A percentile compares a stretch with the other conserved stretches of the same genome.
These are phyloP conservation scores for Cladosporium halotolerans DNA, from an alignment of 2,329 filamentous ascomycete species.

Conservation along the genomic window DNA sequence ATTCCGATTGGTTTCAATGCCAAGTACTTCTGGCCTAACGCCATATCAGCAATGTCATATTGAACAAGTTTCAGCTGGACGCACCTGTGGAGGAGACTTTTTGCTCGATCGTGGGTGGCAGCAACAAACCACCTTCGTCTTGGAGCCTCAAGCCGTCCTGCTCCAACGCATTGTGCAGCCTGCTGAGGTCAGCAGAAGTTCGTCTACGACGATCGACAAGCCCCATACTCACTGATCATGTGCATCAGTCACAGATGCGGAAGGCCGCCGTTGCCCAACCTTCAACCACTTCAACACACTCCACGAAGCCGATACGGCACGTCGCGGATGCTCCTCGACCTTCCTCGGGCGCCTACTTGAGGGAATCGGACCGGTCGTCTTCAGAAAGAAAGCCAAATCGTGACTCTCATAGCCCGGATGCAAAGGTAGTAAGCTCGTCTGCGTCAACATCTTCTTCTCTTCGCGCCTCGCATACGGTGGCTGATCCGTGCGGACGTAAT, in stretches of 20 bases:
- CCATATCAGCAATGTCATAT: constrained; percentile 7
- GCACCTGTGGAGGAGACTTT: constrained; percentile 31
- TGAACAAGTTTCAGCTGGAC: constrained; percentile 7
- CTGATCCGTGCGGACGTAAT: constrained; percentile 24
- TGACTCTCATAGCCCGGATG: constrained; percentile 25
- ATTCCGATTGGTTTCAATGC: constrained; percentile 18
- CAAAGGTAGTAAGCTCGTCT: constrained; percentile 24
- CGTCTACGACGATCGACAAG: background rate
- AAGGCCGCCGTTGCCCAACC: constrained; percentile 12
- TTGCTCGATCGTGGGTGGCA: constrained; percentile 26
- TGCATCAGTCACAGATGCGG: constrained; percentile 5
- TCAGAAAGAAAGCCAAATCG: constrained; percentile 34
- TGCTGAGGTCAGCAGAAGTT: background rate
- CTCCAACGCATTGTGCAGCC: constrained; percentile 2
- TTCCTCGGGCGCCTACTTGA: constrained; percentile 26
- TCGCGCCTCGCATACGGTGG: constrained; percentile 19
- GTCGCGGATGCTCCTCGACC: constrained; percentile 18
- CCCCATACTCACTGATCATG: constrained; percentile 3
- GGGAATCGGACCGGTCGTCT: constrained; percentile 31
- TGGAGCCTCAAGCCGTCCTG: constrained; percentile 6
- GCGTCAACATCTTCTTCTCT: constrained; percentile 25
- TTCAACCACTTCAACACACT: constrained; percentile 29
- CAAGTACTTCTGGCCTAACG: constrained; percentile 23
- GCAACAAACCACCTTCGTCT: constrained; percentile 27
- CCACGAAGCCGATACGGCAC: constrained; percentile 24